These are phyloP conservation scores for Wickerhamomyces kurtzmanii DNA, from an alignment of 805 yeast species.

Conservation along the genomic window DNA sequence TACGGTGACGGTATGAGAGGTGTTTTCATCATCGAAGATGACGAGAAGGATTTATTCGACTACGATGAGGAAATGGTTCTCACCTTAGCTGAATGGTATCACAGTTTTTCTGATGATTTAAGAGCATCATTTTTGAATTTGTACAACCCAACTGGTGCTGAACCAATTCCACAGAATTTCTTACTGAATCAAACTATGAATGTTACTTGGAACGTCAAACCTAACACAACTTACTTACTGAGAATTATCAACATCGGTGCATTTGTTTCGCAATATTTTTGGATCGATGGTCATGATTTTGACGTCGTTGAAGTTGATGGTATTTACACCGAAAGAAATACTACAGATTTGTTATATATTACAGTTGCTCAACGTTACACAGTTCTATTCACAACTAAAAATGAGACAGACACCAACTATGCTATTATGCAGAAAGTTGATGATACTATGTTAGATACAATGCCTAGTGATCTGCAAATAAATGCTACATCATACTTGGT, in stretches of 20 bases:
- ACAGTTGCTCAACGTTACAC: slow-evolving; percentile 91
- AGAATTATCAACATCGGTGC: slow-evolving; percentile 84
- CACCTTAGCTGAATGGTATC: slow-evolving; percentile 85
- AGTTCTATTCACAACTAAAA: slow-evolving; percentile 66
- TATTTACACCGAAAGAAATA: slow-evolving; percentile 66
- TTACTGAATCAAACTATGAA: slow-evolving; percentile 77
- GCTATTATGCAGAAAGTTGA: slow-evolving; percentile 82
- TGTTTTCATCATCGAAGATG: slow-evolving; percentile 62
- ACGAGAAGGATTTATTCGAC: slow-evolving; percentile 28
- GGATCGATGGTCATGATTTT: slow-evolving; percentile 81
- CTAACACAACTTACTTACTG: slow-evolving; percentile 75
- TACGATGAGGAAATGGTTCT: slow-evolving; percentile 74
- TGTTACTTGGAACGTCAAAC: slow-evolving; percentile 69
- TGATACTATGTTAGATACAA: slow-evolving; percentile 68
- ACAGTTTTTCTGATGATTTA: slow-evolving; percentile 39
- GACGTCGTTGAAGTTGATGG: slow-evolving; percentile 92
- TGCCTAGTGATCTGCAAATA: slow-evolving; percentile 54
- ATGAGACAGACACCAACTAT: slow-evolving; percentile 51
- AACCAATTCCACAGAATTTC: slow-evolving; percentile 82
- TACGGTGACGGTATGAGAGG: slow-evolving; percentile 93
- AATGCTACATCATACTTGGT: slow-evolving; percentile 71
- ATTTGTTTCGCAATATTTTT: slow-evolving; percentile 82
- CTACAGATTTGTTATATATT: slow-evolving; percentile 63
- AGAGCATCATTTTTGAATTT: slow-evolving; percentile 48
- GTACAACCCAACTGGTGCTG: slow-evolving; percentile 96